phyloP scores from a whole-genome alignment of 1,284 basidiomycete genomes.

The Marasmius fiardii region DNA sequence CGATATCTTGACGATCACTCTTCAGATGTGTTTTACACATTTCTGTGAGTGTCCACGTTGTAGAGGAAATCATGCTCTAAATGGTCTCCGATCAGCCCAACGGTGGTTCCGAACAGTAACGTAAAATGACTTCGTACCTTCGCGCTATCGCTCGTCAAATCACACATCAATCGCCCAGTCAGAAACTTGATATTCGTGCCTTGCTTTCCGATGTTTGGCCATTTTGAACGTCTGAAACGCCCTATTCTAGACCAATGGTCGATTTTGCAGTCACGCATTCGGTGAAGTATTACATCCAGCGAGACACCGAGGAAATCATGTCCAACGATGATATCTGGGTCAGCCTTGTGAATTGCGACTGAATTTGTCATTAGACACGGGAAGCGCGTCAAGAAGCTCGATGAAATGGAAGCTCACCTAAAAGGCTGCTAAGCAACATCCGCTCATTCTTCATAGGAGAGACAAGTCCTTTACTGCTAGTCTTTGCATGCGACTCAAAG shows the following conservation, averaged over 20 bases:
- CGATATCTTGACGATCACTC: constrained; percentile 86
- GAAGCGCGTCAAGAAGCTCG: not conserved
- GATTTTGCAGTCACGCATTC: constrained; percentile 86
- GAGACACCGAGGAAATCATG: constrained; percentile 94
- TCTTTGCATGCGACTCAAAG: constrained; percentile 72
- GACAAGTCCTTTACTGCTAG: constrained; percentile 69
- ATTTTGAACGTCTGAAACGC: constrained; percentile 83
- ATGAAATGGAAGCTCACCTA: constrained; percentile 45
- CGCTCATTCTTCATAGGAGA: constrained; percentile 82
- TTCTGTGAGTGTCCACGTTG: constrained; percentile 97
- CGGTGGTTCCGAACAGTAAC: not conserved
- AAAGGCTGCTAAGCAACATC: constrained; percentile 79
- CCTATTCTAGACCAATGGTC: constrained; percentile 95
- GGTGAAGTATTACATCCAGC: constrained; percentile 88
- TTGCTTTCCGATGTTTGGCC: constrained; percentile 81
- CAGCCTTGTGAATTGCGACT: constrained; percentile 84
- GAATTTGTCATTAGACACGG: constrained; percentile 2
- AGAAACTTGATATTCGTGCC: constrained; percentile 85
- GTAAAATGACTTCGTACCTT: constrained; percentile 59
- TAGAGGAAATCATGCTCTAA: constrained; percentile 91
- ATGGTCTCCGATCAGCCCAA: not conserved
- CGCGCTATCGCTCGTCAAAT: constrained; percentile 91
- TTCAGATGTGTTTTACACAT: constrained; percentile 93
- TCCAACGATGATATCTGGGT: constrained; percentile 94
- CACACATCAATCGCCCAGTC: constrained; percentile 86